Base-by-base conservation (phyloP, 352 stramenopile genomes). In the Paralagenidium karlingii region DNA sequence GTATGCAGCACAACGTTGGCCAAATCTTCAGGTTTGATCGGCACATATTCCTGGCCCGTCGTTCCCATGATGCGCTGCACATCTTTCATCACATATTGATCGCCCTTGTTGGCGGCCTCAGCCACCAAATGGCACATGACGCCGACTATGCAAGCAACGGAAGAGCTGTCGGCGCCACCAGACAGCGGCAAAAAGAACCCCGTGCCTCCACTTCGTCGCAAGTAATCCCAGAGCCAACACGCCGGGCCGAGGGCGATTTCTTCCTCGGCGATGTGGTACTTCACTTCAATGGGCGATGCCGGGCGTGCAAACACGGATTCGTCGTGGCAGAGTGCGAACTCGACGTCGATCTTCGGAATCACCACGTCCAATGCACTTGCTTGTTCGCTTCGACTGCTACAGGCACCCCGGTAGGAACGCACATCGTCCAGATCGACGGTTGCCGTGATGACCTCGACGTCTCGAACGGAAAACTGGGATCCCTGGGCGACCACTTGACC, bases 161-260 rank as follows among this genome's bases (percentile, higher is more conserved):
- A 96, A 3, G 85, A 95, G 19, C 85, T 97, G 61, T 99, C 96
- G 1, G 96, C 94, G 38, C 96, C 96, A 28, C 96, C 94, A 25
- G 83, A 96, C 16, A 99, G 75, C 15, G 96, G 95, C 37, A 99
- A 66, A 40, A 99, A 97, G 58, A 97, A 99, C 1, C 75, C 75
- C 10, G 53, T 63, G 7, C 71, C 70, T 8, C 55, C 80, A 67
- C 56, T 87, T 30, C 95, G 73, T 38, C 96, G 82, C 34, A 99
- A 50, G 60, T 98, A 99, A 65, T 99, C 96, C 96, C 96, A 99
- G 26, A 99, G 60, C 96, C 96, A 99, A 60, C 94, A 98, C 3
- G 96, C 95, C 2, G 95, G 95, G 5, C 96, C 96, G 2, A 97
- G 65, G 25, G 83, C 95, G 58, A 97, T 99, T 55, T 99, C 94